Evolutionary conservation across 345 rosid species (phyloP).

Genomic region (Eucalyptus globulus): DNA sequence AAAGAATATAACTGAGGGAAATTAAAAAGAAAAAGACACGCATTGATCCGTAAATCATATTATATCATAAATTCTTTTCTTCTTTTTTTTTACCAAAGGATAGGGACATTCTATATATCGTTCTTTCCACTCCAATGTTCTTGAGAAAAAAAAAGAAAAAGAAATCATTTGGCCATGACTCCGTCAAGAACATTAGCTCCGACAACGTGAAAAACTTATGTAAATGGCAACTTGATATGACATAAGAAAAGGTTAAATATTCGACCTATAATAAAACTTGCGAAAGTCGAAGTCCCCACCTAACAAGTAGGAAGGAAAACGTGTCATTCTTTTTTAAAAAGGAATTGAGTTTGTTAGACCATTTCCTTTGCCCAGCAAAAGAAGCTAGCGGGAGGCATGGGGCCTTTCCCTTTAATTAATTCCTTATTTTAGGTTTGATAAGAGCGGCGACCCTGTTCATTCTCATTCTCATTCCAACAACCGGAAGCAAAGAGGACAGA

Average conservation of each 20-base stretch:
- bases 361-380: not conserved
- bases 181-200: not conserved
- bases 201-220: not conserved
- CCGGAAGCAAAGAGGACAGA: not conserved
- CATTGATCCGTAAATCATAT: not conserved
- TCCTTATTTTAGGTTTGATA: not conserved
- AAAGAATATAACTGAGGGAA: not conserved
- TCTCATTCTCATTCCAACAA: not conserved
- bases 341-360: not conserved
- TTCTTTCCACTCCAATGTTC: not conserved
- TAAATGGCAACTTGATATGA: not conserved
- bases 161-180: not conserved
- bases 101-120: not conserved
- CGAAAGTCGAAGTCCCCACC: not conserved
- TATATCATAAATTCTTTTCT: not conserved
- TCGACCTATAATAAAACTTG: not conserved
- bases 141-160: fast-evolving
- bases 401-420: not conserved
- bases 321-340: not conserved
- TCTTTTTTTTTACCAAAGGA: not conserved
- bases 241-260: not conserved
- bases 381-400: not conserved
- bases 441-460: not conserved
- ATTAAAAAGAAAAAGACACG: not conserved
- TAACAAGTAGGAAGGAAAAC: not conserved